phyloP scores from a whole-genome alignment of 169 alveolate species.

The Cryptosporidium meleagridis region DNA sequence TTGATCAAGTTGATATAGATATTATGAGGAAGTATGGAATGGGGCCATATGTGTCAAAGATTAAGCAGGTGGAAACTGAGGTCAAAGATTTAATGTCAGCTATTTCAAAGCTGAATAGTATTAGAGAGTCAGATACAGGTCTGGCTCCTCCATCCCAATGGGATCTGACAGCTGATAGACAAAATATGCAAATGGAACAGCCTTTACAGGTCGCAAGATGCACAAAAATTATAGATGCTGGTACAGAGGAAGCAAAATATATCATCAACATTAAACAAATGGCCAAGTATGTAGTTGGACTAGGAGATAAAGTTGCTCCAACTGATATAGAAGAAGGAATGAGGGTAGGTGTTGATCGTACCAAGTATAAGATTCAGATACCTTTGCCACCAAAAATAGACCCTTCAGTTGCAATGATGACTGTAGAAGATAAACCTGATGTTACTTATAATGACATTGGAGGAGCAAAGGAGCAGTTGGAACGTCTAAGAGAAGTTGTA shows the following conservation, averaged over 20 bases:
- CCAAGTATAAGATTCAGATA: constrained; percentile 95
- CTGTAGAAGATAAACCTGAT: constrained; percentile 99
- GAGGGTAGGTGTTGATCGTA: constrained; percentile 98
- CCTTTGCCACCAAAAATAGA: constrained; percentile 99
- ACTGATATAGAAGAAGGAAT: constrained; percentile 99
- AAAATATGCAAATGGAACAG: constrained; percentile 94
- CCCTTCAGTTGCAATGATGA: constrained; percentile 99
- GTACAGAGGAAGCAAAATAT: constrained; percentile 97
- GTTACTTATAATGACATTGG: constrained; percentile 99
- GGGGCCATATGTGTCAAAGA: constrained; percentile 88
- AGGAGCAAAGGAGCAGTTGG: constrained; percentile 98
- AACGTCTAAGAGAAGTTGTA: constrained; percentile 96
- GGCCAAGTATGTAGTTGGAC: constrained; percentile 98
- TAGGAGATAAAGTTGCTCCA: constrained; percentile 98
- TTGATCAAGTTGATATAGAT: constrained; percentile 88
- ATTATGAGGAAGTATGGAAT: constrained; percentile 87
- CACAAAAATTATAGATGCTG: constrained; percentile 96
- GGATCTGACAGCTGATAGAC: constrained; percentile 97
- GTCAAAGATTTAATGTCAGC: constrained; percentile 81
- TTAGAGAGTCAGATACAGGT: constrained; percentile 99
- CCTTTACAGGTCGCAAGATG: constrained; percentile 98
- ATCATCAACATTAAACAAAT: constrained; percentile 95
- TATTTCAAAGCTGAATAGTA: constrained; percentile 82
- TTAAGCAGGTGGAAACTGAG: constrained; percentile 81
- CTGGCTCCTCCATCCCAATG: constrained; percentile 97